Percentiles rank a stretch among this genome's conserved stretches.
These are phyloP conservation scores for Silybum marianum DNA, from an alignment of 129 eudicot genomes.

Conservation along the genomic window DNA sequence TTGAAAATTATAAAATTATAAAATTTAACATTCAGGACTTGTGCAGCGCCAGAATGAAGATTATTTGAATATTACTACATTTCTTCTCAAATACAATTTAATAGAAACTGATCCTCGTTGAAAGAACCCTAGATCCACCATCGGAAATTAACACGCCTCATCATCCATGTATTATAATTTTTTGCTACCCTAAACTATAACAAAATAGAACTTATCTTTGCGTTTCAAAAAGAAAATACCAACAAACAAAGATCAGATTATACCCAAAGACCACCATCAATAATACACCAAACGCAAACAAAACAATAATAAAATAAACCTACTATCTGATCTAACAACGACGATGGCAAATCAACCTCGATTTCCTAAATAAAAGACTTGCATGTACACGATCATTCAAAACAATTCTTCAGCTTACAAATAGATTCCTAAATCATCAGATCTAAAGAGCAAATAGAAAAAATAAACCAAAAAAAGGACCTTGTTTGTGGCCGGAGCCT, in stretches of 20 bases:
- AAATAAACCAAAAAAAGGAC: slow-evolving; percentile 18
- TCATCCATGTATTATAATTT: background rate
- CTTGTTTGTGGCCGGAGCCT: slow-evolving; percentile 98
- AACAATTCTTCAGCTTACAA: background rate
- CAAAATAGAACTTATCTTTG: background rate
- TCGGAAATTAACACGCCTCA: background rate
- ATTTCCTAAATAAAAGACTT: background rate
- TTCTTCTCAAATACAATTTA: background rate
- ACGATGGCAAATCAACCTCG: background rate
- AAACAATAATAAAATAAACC: background rate
- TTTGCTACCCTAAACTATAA: background rate
- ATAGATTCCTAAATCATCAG: slow-evolving; percentile 16
- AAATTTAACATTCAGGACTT: background rate
- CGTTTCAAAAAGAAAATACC: background rate
- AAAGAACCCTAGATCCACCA: background rate
- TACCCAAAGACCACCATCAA: background rate
- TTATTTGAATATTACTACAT: background rate
- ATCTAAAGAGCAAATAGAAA: background rate
- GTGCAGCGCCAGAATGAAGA: background rate
- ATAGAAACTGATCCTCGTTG: background rate
- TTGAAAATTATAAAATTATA: background rate
- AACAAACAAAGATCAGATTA: background rate
- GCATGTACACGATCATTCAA: background rate
- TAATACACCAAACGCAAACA: background rate
- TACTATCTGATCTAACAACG: background rate